Percentiles rank a stretch among this genome's conserved stretches.
Evolutionary conservation across 169 alveolate genomes (phyloP).

Genomic region (Eimeria sp.): DNA sequence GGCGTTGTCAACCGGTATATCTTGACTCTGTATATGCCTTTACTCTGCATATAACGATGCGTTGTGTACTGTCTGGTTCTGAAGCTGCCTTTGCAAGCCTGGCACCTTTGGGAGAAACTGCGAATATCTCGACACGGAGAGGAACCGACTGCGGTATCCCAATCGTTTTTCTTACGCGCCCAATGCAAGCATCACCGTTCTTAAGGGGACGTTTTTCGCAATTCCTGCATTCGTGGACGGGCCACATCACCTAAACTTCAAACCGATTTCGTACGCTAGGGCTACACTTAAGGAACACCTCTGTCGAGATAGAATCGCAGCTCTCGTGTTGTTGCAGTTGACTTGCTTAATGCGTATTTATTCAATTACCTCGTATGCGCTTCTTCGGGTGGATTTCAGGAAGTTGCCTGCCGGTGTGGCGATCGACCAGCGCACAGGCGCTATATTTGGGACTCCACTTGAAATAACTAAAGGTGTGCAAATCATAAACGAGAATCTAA

Average conservation of each 20-base stretch:
- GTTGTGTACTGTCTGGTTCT: neutral
- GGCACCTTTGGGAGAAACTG: constrained; percentile 74
- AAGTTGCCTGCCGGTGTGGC: constrained; percentile 64
- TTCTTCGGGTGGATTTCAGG: constrained; percentile 11
- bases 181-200: constrained; percentile 51
- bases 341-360: neutral
- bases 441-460: constrained; percentile 69
- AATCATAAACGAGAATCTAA: no score
- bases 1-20: neutral
- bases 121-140: constrained; percentile 44
- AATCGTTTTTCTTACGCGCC: constrained; percentile 52
- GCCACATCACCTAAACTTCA: constrained; percentile 42
- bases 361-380: neutral
- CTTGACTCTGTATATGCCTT: no score
- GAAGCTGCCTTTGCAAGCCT: constrained; percentile 61
- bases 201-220: constrained; percentile 24
- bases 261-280: constrained; percentile 26
- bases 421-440: constrained; percentile 67
- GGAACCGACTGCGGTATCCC: constrained; percentile 71
- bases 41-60: neutral
- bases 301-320: neutral
- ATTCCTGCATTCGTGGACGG: constrained; percentile 62
- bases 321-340: neutral
- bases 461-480: constrained; percentile 32
- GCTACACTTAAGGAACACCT: neutral